A percentile compares a stretch with the other conserved stretches of the same genome.
Evolutionary conservation across 1,284 basidiomycete species (phyloP).

Genomic region (Leccinum subrobustum): DNA sequence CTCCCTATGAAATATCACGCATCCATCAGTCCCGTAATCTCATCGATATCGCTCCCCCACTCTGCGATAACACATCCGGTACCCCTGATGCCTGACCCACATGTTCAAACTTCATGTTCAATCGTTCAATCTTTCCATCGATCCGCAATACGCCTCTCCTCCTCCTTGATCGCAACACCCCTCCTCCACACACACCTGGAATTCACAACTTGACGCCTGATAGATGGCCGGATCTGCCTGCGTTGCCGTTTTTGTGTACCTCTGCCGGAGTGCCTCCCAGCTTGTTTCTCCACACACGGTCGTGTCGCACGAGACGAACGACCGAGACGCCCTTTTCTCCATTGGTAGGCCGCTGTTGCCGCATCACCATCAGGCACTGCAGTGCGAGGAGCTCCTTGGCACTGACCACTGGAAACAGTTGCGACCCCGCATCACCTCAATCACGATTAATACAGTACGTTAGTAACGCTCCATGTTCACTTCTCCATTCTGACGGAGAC

Average conservation of each 20-base stretch:
- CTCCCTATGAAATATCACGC: neutral
- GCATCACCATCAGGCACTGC: conserved; percentile 10
- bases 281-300: neutral
- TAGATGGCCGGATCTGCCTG: neutral
- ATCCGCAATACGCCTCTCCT: conserved; percentile 19
- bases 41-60: conserved; percentile 20
- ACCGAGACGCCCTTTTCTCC: neutral
- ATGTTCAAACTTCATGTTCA: neutral
- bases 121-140: conserved; percentile 9
- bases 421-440: neutral
- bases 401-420: neutral
- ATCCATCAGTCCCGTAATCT: conserved; percentile 6
- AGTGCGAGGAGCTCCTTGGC: neutral
- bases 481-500: conserved; percentile 4
- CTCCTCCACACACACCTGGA: neutral
- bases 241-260: conserved; percentile 4
- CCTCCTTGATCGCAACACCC: conserved; percentile 11
- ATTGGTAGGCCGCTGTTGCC: neutral
- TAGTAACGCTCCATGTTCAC: neutral
- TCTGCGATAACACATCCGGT: conserved; percentile 1
- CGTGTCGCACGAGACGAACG: neutral
- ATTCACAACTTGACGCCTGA: conserved; percentile 12
- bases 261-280: conserved; percentile 8
- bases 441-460: neutral
- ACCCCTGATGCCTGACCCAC: neutral